Conservation (phyloP, 148 eudicot species). For the Silene latifolia region DNA sequence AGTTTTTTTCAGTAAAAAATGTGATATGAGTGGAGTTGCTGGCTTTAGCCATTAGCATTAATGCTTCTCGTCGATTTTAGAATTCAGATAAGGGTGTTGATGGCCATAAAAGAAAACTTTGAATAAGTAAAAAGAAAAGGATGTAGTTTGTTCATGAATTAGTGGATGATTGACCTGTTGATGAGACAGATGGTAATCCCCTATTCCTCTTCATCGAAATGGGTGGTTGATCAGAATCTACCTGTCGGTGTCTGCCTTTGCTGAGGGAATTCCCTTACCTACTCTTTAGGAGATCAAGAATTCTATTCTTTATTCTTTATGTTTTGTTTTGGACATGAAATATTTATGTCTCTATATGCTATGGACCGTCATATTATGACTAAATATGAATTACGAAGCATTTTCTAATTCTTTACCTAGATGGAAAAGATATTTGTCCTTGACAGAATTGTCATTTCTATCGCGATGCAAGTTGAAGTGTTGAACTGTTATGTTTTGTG, state of each 20-base stretch:
- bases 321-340: background rate
- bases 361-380: no score
- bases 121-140: no score
- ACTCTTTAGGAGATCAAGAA: background rate
- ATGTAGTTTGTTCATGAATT: background rate
- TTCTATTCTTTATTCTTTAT: background rate
- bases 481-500: background rate
- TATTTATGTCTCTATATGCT: no score
- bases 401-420: no score
- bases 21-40: no score
- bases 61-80: no score
- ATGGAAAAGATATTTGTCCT: no score
- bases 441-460: background rate
- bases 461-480: background rate
- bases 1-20: no score
- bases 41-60: no score
- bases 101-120: no score
- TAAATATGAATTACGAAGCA: no score
- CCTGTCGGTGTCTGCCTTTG: background rate
- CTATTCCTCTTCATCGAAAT: slow-evolving; percentile 4
- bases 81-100: no score
- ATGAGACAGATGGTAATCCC: background rate
- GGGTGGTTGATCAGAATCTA: background rate
- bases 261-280: background rate
- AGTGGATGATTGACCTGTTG: background rate